Base-by-base conservation (phyloP, 2,329 filamentous ascomycete species). In the Sporothrix inflata region DNA sequence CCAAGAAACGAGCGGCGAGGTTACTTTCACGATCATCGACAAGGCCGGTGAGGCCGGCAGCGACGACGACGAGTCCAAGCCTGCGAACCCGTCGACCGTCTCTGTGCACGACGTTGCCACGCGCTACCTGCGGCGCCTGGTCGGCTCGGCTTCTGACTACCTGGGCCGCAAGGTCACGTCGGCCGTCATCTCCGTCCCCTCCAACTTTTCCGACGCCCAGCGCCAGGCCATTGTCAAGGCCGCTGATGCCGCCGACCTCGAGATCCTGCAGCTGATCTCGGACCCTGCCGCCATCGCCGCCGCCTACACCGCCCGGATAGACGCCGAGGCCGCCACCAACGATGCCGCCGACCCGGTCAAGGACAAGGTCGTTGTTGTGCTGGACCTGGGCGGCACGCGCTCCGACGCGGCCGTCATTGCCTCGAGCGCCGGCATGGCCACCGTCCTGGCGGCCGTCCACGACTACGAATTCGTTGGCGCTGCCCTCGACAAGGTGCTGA, bases 341-440 rank as follows among this genome's bases (percentile, higher is more conserved):
- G 94, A 98, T 82, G 94, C 94, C 74, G 92, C 94, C 77, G 89
- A 90, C 53, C 85, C 89, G 76, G 81, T 92, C 67, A 84, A 90
- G 76, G 96, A 99, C 86, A 98, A 98, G 88, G 90, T 92, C 75
- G 85, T 97, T 71, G 91, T 98, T 5, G 94, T 99, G 27, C 94
- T 93, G 73, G 96, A 99, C 79, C 86, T 99, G 63, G 96, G 96
- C 78, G 95, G 94, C 76, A 98, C 93, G 69, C 91, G 95, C 77
- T 97, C 94, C 34, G 96, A 99, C 81, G 92, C 97, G 72, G 90
- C 95, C 57, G 92, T 99, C 67, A 85, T 99, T 75, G 93, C 94
- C 75, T 97, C 93, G 78, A 90, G 95, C 81, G 94, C 94, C 75
- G 96, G 96, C 80, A 95, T 98, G 86, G 98, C 98, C 87, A 98